These are phyloP conservation scores for Pholiota conissans DNA, from an alignment of 768 basidiomycete species.

Conservation along the genomic window DNA sequence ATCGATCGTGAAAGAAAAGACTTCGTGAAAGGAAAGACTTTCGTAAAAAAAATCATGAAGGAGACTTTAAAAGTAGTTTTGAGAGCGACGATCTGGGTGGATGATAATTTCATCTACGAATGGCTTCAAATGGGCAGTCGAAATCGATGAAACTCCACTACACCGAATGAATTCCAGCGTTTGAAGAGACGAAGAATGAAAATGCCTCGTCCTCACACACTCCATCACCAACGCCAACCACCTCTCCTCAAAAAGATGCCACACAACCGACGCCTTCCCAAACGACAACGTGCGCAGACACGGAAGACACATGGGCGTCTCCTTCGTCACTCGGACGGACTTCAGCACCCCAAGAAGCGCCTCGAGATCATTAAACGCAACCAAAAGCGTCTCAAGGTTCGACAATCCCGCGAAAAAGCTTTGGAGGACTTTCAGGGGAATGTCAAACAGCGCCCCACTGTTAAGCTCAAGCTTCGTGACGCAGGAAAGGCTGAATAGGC, in stretches of 20 bases:
- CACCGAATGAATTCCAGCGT: conserved; percentile 28
- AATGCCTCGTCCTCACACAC: conserved; percentile 15
- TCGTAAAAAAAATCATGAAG: not conserved
- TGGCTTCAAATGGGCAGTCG: not conserved
- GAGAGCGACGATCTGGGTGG: not conserved
- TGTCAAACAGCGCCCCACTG: conserved; percentile 27
- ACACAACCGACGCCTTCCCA: conserved; percentile 29
- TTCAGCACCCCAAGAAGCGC: conserved; percentile 22
- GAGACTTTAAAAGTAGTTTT: not conserved
- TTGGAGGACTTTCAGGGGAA: conserved; percentile 18
- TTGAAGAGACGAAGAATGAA: conserved; percentile 14
- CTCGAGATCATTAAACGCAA: conserved; percentile 30
- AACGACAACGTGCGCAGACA: conserved; percentile 28
- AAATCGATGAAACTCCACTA: conserved; percentile 18
- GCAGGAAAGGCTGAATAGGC: conserved; percentile 20
- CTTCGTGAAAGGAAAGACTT: too few species aligned
- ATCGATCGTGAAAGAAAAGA: too few species aligned
- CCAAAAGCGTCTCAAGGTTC: conserved; percentile 24
- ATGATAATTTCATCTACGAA: not conserved
- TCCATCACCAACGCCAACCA: conserved; percentile 25
- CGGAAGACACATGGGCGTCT: conserved; percentile 22
- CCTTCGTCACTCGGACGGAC: not conserved
- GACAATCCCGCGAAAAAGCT: conserved; percentile 17
- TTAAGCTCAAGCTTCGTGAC: conserved; percentile 33
- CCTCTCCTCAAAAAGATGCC: conserved; percentile 32